These are phyloP conservation scores for Gentiana macrophylla DNA, from an alignment of 257 asterid genomes.

Conservation along the genomic window DNA sequence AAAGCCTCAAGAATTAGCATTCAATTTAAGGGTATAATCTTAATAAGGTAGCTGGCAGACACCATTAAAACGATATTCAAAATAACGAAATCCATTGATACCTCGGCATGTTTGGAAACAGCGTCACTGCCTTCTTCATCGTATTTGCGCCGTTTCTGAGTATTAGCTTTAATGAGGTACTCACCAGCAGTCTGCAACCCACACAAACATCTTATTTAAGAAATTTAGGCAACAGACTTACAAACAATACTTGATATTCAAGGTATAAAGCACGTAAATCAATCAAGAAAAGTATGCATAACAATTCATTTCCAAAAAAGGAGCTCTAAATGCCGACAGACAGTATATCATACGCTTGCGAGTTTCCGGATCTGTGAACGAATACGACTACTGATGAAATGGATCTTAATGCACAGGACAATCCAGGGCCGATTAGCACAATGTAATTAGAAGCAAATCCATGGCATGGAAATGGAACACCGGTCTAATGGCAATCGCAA, in stretches of 20 bases:
- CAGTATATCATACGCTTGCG: too few species aligned
- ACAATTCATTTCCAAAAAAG: too few species aligned
- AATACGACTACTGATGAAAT: too few species aligned
- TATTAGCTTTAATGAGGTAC: constrained; percentile 77
- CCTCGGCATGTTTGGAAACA: constrained; percentile 56
- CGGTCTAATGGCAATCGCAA: too few species aligned
- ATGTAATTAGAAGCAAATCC: too few species aligned
- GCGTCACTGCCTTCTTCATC: constrained; percentile 33
- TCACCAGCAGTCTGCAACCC: constrained; percentile 63
- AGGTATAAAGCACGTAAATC: neutral
- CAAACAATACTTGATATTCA: neutral
- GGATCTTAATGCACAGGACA: too few species aligned
- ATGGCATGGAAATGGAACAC: too few species aligned
- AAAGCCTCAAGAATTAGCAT: constrained; percentile 21
- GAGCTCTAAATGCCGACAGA: too few species aligned
- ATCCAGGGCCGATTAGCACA: too few species aligned
- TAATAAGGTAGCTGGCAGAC: neutral
- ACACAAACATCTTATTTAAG: neutral
- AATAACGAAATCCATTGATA: constrained; percentile 17
- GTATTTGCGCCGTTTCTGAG: constrained; percentile 75
- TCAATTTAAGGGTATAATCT: neutral
- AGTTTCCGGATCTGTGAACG: too few species aligned
- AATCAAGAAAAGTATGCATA: too few species aligned
- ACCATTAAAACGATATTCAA: neutral
- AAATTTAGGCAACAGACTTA: neutral